Evolutionary conservation across 73 alveolate genomes (phyloP).

Genomic region (Tetrahymena thermophila): DNA sequence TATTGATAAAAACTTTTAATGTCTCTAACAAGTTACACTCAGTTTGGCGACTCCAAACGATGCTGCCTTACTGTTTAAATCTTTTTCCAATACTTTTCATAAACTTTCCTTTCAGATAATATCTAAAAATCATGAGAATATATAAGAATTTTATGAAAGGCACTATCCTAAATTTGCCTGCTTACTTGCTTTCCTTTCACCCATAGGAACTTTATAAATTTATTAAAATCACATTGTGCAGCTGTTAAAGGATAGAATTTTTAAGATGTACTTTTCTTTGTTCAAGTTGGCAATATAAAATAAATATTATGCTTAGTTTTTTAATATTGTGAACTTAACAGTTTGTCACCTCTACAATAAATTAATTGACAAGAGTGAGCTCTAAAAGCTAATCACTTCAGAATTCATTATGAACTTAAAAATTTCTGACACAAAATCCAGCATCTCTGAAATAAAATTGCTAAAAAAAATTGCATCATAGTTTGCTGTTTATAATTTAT

Average conservation of each 20-base stretch:
- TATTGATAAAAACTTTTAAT: neutral
- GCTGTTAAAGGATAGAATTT: neutral
- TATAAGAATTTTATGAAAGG: neutral
- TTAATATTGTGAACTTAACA: neutral
- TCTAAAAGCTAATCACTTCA: neutral
- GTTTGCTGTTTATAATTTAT: neutral
- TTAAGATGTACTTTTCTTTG: neutral
- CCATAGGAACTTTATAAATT: neutral
- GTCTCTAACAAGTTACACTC: neutral
- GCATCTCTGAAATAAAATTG: neutral
- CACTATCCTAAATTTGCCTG: neutral
- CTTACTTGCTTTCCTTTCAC: neutral
- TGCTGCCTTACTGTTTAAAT: neutral
- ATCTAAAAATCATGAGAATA: neutral
- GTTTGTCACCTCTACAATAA: neutral
- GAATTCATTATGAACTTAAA: neutral
- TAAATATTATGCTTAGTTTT: neutral
- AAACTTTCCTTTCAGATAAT: neutral
- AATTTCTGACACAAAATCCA: neutral
- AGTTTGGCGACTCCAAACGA: neutral
- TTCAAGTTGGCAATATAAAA: neutral
- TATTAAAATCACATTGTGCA: neutral
- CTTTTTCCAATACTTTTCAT: neutral
- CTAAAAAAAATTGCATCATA: neutral
- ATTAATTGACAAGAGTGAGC: neutral